phyloP scores from a whole-genome alignment of 2,329 filamentous ascomycete species.

The Colletotrichum echinochloae region DNA sequence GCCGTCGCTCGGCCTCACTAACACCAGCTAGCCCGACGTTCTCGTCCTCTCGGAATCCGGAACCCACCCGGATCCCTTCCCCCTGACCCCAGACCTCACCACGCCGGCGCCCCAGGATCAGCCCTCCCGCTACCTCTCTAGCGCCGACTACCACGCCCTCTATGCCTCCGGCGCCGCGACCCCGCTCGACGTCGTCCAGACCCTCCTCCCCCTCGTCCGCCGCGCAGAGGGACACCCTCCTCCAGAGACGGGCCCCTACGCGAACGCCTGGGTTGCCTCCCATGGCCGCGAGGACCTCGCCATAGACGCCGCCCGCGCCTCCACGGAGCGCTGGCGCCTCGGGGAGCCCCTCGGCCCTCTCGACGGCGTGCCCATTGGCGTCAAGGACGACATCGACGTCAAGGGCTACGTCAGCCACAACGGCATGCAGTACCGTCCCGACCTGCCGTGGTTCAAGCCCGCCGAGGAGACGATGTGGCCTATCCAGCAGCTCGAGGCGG shows the following conservation, averaged over 20 bases:
- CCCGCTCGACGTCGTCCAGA: conserved; percentile 77
- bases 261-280: conserved; percentile 78
- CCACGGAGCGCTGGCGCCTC: conserved; percentile 76
- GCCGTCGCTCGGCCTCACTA: not conserved
- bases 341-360: conserved; percentile 75
- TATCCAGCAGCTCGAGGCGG: conserved; percentile 76
- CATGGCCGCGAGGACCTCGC: conserved; percentile 68
- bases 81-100: conserved; percentile 52
- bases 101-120: conserved; percentile 55
- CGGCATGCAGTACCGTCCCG: conserved; percentile 72
- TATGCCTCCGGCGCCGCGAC: conserved; percentile 79
- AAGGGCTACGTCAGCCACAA: conserved; percentile 76
- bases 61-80: conserved; percentile 41
- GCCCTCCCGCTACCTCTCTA: conserved; percentile 72
- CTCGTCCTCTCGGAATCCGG: conserved; percentile 59
- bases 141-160: conserved; percentile 80
- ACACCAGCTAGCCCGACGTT: conserved; percentile 63
- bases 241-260: conserved; percentile 58
- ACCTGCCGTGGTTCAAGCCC: conserved; percentile 61
- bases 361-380: conserved; percentile 84
- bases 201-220: conserved; percentile 77
- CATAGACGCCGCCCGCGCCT: conserved; percentile 76
- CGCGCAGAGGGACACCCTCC: conserved; percentile 56
- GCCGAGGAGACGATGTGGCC: conserved; percentile 74
- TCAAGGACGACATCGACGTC: conserved; percentile 85